Evolutionary conservation across 148 eudicot genomes (phyloP), one percentile per base, ranked within the genome.

Genomic region (Rhododendron williamsianum): DNA sequence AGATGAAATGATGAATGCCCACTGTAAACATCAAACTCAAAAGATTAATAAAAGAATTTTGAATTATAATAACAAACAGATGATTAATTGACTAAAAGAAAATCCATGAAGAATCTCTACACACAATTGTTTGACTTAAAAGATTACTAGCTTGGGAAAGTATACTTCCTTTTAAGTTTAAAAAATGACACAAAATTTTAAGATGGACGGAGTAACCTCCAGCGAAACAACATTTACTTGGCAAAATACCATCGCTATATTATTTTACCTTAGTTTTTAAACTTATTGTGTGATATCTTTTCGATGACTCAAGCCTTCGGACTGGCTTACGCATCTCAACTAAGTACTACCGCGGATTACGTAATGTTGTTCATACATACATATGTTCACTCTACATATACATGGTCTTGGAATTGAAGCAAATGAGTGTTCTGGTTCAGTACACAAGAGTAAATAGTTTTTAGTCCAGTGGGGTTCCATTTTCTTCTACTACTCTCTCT

Each of bases 361-460:
- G 58, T 52, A 52, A 52, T 52, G 67, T 63, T 63, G 69, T 63
- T 63, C 13, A 9, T 25, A n/a, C 72, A 65, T n/a, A 65, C 4
- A 25, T n/a, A 10, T 3, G 21, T 21, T 6, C 9, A 30, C 9
- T 10, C 6, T n/a, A 54, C 11, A 6, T 18, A 38, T n/a, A 56
- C 1, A 21, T 23, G 27, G 43, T 41, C 16, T 12, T 67, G 51
- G 45, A 21, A 21, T 36, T 23, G 15, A 25, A 25, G 76, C 19
- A 13, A 73, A 21, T n/a, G 49, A 65, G 76, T 82, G 84, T 65
- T 43, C 38, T 63, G 84, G 45, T 63, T 82, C 76, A 49, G 23
- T 82, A 21, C 30, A 82, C 51, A 45, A n/a, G 35, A 65, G 84
- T 10, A 23, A 41, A 27, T 69, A 67, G 72, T 82, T 63, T 46